These are phyloP conservation scores for Penicillium lividum DNA, from an alignment of 495 filamentous ascomycete species.

Conservation along the genomic window DNA sequence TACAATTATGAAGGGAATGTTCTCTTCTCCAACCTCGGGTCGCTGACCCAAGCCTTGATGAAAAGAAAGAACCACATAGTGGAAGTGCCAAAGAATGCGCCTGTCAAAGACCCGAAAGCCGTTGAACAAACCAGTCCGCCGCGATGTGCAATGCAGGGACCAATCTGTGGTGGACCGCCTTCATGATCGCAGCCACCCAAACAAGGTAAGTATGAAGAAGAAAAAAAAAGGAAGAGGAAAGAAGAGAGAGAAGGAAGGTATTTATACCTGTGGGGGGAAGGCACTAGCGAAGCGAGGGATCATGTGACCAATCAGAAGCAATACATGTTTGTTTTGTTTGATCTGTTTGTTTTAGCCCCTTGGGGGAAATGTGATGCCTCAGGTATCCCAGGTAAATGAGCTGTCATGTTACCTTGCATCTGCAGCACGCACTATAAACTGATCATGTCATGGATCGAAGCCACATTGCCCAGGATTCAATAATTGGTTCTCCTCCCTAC, in stretches of 20 bases:
- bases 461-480: conserved; percentile 35
- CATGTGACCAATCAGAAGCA: neutral
- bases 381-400: neutral
- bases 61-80: conserved; percentile 50
- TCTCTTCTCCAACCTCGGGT: conserved; percentile 54
- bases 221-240: conserved; percentile 44
- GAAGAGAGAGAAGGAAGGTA: conserved; percentile 9
- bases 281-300: conserved; percentile 31
- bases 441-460: neutral
- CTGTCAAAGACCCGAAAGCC: conserved; percentile 64
- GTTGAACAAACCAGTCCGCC: conserved; percentile 61
- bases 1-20: neutral
- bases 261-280: conserved; percentile 32
- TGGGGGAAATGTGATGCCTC: neutral
- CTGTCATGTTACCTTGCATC: conserved; percentile 12
- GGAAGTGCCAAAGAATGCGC: conserved; percentile 69
- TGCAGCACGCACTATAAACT: neutral
- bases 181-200: conserved; percentile 63
- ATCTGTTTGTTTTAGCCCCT: neutral
- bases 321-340: conserved; percentile 4
- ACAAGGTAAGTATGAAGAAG: conserved; percentile 78
- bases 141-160: conserved; percentile 72
- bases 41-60: conserved; percentile 48
- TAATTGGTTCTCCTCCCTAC: conserved; percentile 42
- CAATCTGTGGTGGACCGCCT: conserved; percentile 58